A percentile compares a stretch with the other conserved stretches of the same genome.
Conservation (phyloP, 371 early-diverging fungal species). For the Mucor racemosus region DNA sequence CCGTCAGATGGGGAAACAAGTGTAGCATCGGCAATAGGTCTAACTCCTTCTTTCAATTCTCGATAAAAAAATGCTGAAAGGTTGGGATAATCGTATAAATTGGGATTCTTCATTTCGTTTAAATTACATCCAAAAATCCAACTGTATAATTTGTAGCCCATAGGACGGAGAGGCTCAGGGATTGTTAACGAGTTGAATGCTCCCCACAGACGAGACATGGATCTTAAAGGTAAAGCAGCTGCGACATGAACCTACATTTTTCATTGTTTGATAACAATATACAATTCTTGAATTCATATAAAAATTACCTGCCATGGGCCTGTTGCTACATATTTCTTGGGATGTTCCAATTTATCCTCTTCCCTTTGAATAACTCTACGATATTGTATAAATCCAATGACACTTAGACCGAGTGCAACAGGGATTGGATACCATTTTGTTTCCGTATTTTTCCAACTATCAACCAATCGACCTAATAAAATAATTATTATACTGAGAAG, state of each 20-base stretch:
- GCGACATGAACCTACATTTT: conserved; percentile 76
- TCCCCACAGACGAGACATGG: conserved; percentile 92
- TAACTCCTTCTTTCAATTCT: conserved; percentile 74
- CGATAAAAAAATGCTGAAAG: conserved; percentile 92
- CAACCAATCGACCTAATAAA: conserved; percentile 30
- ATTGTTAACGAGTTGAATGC: conserved; percentile 82
- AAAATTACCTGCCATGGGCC: conserved; percentile 85
- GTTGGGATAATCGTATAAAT: conserved; percentile 81
- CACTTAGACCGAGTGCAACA: conserved; percentile 77
- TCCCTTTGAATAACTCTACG: conserved; percentile 51
- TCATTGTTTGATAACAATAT: conserved; percentile 4
- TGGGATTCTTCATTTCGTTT: conserved; percentile 88
- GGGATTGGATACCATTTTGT: conserved; percentile 81
- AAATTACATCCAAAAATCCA: conserved; percentile 90
- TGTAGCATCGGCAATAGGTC: conserved; percentile 68
- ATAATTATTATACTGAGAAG: neutral
- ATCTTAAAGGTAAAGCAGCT: conserved; percentile 84
- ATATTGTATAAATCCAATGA: conserved; percentile 74
- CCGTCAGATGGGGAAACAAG: conserved; percentile 93
- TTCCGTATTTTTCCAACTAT: conserved; percentile 63
- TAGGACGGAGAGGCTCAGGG: conserved; percentile 76
- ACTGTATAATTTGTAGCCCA: conserved; percentile 79
- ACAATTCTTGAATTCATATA: neutral
- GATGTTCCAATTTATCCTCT: conserved; percentile 29
- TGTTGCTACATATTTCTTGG: conserved; percentile 55